phyloP scores from a whole-genome alignment of 768 basidiomycete genomes.

The Leccinum fibrillosum region DNA sequence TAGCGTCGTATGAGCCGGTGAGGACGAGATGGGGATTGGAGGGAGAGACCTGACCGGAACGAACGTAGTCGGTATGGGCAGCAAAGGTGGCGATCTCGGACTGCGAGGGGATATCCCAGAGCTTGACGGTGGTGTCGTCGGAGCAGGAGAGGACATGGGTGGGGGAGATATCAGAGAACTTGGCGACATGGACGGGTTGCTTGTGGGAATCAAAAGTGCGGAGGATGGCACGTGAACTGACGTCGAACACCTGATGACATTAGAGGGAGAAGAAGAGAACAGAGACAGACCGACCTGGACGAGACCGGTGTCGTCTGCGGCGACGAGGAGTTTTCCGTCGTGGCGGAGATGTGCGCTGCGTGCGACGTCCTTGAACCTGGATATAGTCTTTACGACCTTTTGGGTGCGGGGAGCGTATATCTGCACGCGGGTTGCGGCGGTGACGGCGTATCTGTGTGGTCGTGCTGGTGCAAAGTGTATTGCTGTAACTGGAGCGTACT shows the following conservation, averaged over 20 bases:
- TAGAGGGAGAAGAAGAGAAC: not conserved
- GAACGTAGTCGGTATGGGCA: constrained; percentile 93
- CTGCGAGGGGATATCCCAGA: constrained; percentile 96
- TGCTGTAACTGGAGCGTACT: constrained; percentile 94
- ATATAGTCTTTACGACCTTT: constrained; percentile 93
- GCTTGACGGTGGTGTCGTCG: constrained; percentile 89
- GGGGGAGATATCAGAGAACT: constrained; percentile 79
- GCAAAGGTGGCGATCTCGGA: constrained; percentile 72
- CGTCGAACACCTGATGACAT: constrained; percentile 79
- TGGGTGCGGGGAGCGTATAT: constrained; percentile 96
- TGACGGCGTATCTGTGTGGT: constrained; percentile 95
- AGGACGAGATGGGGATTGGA: constrained; percentile 81
- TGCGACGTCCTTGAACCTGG: constrained; percentile 95
- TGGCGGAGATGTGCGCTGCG: constrained; percentile 82
- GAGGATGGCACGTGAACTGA: constrained; percentile 89
- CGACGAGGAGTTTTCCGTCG: constrained; percentile 94
- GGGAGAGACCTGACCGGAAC: constrained; percentile 83
- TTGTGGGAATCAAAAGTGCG: constrained; percentile 91
- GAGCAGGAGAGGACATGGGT: constrained; percentile 92
- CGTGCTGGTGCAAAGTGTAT: constrained; percentile 85
- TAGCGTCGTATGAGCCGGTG: constrained; percentile 94
- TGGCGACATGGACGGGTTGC: constrained; percentile 93
- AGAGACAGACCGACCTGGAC: constrained; percentile 50
- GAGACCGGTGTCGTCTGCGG: constrained; percentile 91
- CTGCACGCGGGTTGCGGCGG: constrained; percentile 89